Evolutionary conservation across 1,284 basidiomycete genomes (phyloP), one percentile per base, ranked within the genome.

Genomic region (Megacollybia platyphylla): DNA sequence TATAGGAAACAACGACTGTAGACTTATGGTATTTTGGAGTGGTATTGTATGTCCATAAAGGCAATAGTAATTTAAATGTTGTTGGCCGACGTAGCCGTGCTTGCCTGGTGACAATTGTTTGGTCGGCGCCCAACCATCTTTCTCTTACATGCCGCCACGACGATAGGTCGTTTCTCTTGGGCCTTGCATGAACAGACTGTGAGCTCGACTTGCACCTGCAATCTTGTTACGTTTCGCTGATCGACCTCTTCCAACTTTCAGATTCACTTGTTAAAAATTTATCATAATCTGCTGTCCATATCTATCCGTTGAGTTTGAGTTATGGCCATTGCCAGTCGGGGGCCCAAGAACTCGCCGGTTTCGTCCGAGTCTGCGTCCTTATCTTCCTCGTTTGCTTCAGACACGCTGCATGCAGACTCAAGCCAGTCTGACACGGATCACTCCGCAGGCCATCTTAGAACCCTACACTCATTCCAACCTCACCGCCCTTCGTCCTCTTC

Each of bases 371-470:
- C 49, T 18, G 39, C 47, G n/a, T 50, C 49, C n/a, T 57, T 62
- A 47, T 60, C 62, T 29, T 64, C 68, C 56, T 67, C 65, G 49
- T 61, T 67, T 51, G 57, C 61, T 50, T 60, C 64, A 49, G 56
- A 58, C 45, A 57, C 60, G 54, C 53, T 56, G 48, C 62, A 59
- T 56, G 60, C 59, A 52, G 57, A 54, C 53, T 58, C 60, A 30
- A 59, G 57, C 48, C 61, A 57, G 55, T 65, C 64, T 52, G 65
- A 65, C 60, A 56, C 60, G 54, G 68, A 71, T 71, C 67, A 62
- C 48, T 57, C 60, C 54, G 58, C 61, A 51, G 53, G 57, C 52
- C 46, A 52, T 54, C 36, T 42, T 46, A 39, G 42, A 41, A 42
- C 48, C 39, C 44, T 44, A 37, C 29, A 36, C 38, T 45, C 36